Base-by-base conservation (phyloP, 179 eudicot genomes). In the Pouteria campechiana region DNA sequence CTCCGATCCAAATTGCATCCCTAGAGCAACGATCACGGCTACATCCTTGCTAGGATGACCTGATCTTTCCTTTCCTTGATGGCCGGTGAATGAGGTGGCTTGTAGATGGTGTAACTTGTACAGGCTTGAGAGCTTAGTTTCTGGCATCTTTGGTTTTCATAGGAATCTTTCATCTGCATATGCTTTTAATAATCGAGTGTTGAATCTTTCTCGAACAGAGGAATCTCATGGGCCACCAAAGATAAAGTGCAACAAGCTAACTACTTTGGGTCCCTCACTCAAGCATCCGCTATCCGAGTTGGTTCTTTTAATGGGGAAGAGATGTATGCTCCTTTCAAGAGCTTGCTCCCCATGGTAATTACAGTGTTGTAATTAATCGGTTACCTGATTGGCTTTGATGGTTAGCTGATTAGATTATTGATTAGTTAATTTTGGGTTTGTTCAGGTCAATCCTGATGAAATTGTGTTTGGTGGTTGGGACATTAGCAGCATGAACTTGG, bases 381-480 rank as follows among this genome's bases (percentile, higher is more conserved):
- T 34, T 3, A 5, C 5, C 1, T 16, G 3, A 22, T 6, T 41
- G 2, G n/a, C 25, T 12, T n/a, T 21, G 23, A 7, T 47, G 7
- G 18, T n/a, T n/a, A n/a, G n/a, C n/a, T n/a, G n/a, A n/a, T n/a
- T n/a, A n/a, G 9, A 28, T 12, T 49, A 14, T 25, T 50, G 24
- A 9, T 23, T 29, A 12, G n/a, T 6, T 28, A 6, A 20, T 3
- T n/a, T 41, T 12, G 1, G 0, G 17, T 10, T 7, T 41, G 37
- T 57, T 32, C 61, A 88, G 97, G 97, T 89, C 44, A 81, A 81
- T 66, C 95, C 98, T 2, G 95, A 90, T 44, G 95, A 90, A 39
- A 60, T 90, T 25, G 90, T 90, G 20, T 86, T 90, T 60, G 98
- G 98, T 22, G 98, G 98, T 7, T 90, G 95, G 98, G 98, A 90